Percentiles rank a stretch among this genome's conserved stretches.
These are phyloP conservation scores for Diophrys sp. DNA, from an alignment of 73 alveolate species.

Conservation along the genomic window DNA sequence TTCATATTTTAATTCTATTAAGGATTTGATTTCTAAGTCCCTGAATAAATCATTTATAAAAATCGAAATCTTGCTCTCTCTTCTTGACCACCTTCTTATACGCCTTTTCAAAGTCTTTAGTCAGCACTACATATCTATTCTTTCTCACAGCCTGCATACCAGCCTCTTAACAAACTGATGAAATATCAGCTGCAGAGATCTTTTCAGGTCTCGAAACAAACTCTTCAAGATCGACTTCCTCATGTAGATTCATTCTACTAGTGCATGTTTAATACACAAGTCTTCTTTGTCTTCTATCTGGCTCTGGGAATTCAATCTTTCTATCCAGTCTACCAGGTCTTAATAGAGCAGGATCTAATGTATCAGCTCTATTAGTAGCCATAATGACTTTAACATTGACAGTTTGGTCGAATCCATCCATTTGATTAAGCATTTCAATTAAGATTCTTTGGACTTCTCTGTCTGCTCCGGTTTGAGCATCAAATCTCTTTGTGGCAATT, in stretches of 20 bases:
- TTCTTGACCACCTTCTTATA: conserved; percentile 94
- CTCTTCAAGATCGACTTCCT: conserved; percentile 96
- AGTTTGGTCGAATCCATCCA: conserved; percentile 99
- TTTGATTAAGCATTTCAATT: conserved; percentile 97
- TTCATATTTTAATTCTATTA: not conserved
- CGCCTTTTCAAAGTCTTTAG: conserved; percentile 98
- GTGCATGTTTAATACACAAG: conserved; percentile 95
- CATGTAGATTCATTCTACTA: conserved; percentile 7
- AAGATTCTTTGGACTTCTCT: conserved; percentile 99
- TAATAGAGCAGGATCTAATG: conserved; percentile 98
- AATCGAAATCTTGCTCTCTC: conserved; percentile 32
- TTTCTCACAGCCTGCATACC: conserved; percentile 98
- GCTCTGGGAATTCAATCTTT: conserved; percentile 99
- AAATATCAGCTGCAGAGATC: conserved; percentile 97
- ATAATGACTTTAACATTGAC: conserved; percentile 88
- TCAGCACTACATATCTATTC: conserved; percentile 95
- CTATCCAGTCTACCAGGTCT: conserved; percentile 99
- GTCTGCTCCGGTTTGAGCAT: conserved; percentile 97
- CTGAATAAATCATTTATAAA: conserved; percentile 5
- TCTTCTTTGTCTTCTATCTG: conserved; percentile 98
- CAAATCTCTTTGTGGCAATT: conserved; percentile 96
- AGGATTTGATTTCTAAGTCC: not conserved
- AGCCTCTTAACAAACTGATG: conserved; percentile 98
- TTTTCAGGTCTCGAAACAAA: conserved; percentile 89
- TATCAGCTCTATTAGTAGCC: conserved; percentile 99